These are phyloP conservation scores for Blastobotrys apis DNA, from an alignment of 1,139 yeast species.

Conservation along the genomic window DNA sequence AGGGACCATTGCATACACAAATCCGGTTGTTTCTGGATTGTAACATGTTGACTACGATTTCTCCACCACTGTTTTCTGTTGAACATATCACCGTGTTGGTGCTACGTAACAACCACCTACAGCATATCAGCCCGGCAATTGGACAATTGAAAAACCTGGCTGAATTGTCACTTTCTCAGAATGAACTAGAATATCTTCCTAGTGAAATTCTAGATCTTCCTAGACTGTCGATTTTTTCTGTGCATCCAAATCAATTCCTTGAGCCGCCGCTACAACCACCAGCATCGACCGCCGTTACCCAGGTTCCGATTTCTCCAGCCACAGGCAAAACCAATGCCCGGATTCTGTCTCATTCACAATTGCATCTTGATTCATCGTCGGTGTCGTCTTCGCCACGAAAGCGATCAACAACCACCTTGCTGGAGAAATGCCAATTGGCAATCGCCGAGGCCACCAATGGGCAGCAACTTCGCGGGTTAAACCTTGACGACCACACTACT, in stretches of 20 bases:
- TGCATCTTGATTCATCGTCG: conserved; percentile 2
- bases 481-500: conserved; percentile 4
- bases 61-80: conserved; percentile 49
- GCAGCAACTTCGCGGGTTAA: not conserved
- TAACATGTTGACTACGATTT: conserved; percentile 48
- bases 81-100: conserved; percentile 50
- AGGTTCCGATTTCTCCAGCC: not conserved
- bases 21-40: conserved; percentile 49
- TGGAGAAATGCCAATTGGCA: conserved; percentile 12
- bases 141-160: conserved; percentile 42
- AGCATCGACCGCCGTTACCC: not conserved
- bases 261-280: conserved; percentile 14
- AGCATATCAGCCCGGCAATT: conserved; percentile 51
- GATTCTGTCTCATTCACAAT: not conserved
- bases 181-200: conserved; percentile 51
- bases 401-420: not conserved
- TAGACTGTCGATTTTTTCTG: conserved; percentile 44
- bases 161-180: conserved; percentile 51
- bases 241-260: conserved; percentile 46
- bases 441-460: conserved; percentile 2
- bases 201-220: conserved; percentile 48
- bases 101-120: conserved; percentile 49
- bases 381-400: not conserved
- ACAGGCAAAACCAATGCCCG: not conserved
- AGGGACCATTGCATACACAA: conserved; percentile 24